phyloP scores from a whole-genome alignment of 2,329 filamentous ascomycete species.

The Boeremia lycopersici region DNA sequence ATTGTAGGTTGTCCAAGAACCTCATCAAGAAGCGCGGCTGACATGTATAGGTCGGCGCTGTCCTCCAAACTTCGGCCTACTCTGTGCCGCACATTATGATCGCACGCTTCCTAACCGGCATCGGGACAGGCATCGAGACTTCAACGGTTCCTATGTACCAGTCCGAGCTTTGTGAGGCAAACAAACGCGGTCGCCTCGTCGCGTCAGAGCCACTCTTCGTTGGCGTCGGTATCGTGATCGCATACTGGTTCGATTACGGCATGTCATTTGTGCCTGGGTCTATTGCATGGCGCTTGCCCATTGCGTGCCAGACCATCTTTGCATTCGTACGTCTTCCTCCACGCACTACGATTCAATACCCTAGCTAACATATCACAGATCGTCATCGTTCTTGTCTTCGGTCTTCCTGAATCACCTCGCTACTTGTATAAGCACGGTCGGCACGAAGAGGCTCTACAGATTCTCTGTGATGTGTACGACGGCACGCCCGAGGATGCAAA shows the following conservation, averaged over 20 bases:
- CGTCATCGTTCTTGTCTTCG: slow-evolving; percentile 52
- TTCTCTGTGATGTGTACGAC: slow-evolving; percentile 57
- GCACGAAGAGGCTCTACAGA: slow-evolving; percentile 55
- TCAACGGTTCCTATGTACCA: slow-evolving; percentile 61
- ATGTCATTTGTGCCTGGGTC: slow-evolving; percentile 50
- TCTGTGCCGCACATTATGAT: slow-evolving; percentile 55
- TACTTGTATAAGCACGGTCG: slow-evolving; percentile 40
- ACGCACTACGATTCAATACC: neutral
- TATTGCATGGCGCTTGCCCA: slow-evolving; percentile 55
- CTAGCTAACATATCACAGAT: slow-evolving; percentile 12
- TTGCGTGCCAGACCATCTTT: slow-evolving; percentile 55
- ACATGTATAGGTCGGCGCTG: slow-evolving; percentile 39
- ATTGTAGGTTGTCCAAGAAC: slow-evolving; percentile 24
- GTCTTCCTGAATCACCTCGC: slow-evolving; percentile 34
- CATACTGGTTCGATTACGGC: slow-evolving; percentile 52
- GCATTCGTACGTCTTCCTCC: slow-evolving; percentile 36
- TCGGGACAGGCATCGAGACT: slow-evolving; percentile 62
- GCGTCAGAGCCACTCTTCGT: slow-evolving; percentile 61
- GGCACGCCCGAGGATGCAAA: slow-evolving; percentile 56
- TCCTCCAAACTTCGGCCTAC: slow-evolving; percentile 46
- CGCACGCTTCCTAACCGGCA: slow-evolving; percentile 58
- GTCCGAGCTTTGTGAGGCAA: slow-evolving; percentile 58
- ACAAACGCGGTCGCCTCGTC: slow-evolving; percentile 64
- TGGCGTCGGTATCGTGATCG: slow-evolving; percentile 56
- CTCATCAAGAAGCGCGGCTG: neutral